A percentile compares a stretch with the other conserved stretches of the same genome.
Conservation (phyloP, 495 filamentous ascomycete species). For the Rusavskia elegans region DNA sequence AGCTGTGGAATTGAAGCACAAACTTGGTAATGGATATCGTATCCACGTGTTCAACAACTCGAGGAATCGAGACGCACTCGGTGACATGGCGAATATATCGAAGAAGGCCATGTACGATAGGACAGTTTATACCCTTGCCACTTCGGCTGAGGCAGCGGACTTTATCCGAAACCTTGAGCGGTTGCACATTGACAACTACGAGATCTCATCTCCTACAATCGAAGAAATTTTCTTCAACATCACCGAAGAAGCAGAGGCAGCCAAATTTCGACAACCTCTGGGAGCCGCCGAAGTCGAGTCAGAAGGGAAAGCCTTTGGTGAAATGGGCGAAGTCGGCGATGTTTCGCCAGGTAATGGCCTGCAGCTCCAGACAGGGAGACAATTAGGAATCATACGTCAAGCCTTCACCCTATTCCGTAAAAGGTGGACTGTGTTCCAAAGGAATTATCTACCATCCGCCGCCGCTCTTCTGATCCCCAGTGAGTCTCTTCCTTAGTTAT, state of each 20-base stretch:
- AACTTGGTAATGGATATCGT: slow-evolving; percentile 58
- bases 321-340: slow-evolving; percentile 5
- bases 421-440: slow-evolving; percentile 55
- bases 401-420: slow-evolving; percentile 61
- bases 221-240: slow-evolving; percentile 78
- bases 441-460: slow-evolving; percentile 58
- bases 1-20: slow-evolving; percentile 60
- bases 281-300: slow-evolving; percentile 1
- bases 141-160: slow-evolving; percentile 42
- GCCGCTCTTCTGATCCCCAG: slow-evolving; percentile 54
- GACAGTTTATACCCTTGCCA: slow-evolving; percentile 49
- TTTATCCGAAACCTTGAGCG: slow-evolving; percentile 53
- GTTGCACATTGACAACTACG: slow-evolving; percentile 48
- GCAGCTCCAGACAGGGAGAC: slow-evolving; percentile 49
- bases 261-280: not conserved
- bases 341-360: slow-evolving; percentile 13
- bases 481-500: not conserved
- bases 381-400: slow-evolving; percentile 48
- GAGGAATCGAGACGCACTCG: slow-evolving; percentile 24
- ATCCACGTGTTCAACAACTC: slow-evolving; percentile 48
- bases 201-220: slow-evolving; percentile 69
- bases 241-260: slow-evolving; percentile 36
- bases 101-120: slow-evolving; percentile 48
- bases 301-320: slow-evolving; percentile 4
- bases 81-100: slow-evolving; percentile 31